Conservation (phyloP, 192 early-diverging fungal genomes). For the Coemansia sp. region DNA sequence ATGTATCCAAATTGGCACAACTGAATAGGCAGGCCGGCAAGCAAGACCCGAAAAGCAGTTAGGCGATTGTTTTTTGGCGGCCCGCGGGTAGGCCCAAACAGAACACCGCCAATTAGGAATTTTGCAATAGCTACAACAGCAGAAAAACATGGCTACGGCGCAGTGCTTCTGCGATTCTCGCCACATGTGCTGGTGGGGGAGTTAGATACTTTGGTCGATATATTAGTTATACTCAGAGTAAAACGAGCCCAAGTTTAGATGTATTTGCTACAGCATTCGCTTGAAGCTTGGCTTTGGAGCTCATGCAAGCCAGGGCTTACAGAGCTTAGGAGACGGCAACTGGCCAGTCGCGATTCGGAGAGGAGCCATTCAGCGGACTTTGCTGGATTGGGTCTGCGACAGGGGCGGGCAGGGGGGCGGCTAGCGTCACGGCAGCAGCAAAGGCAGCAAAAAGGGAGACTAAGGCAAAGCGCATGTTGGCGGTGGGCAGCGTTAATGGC, state of each 20-base stretch:
- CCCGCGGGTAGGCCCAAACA: neutral
- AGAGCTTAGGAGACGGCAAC: conserved; percentile 27
- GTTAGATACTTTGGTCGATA: neutral
- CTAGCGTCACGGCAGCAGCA: conserved; percentile 17
- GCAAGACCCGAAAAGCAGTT: neutral
- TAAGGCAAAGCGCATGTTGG: conserved; percentile 23
- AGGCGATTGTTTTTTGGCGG: neutral
- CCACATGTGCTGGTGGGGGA: neutral
- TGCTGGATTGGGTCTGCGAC: neutral
- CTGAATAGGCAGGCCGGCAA: neutral
- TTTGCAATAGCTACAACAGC: neutral
- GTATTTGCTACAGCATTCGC: neutral
- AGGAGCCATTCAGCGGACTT: conserved; percentile 4
- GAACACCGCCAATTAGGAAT: neutral
- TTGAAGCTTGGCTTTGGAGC: neutral
- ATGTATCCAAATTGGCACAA: neutral
- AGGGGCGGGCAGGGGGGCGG: conserved; percentile 27
- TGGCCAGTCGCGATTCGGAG: conserved; percentile 51
- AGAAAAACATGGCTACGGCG: neutral
- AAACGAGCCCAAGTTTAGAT: neutral
- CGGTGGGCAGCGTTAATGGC: neutral
- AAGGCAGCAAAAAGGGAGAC: conserved; percentile 23
- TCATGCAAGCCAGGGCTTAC: neutral
- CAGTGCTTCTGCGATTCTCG: neutral
- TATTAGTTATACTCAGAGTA: conserved; percentile 1